Evolutionary conservation across 306 rosid genomes (phyloP).

Genomic region (Medicago truncatula): MtrunA17r5.0-ANR NC_053046.1:6487001-6487500

Average conservation of each 20-base stretch:
- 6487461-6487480: conserved; percentile 66
- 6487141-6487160: not conserved
- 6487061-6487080: no score
- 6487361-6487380: conserved; percentile 67
- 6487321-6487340: conserved; percentile 33
- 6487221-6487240: not conserved
- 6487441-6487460: conserved; percentile 69
- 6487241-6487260: conserved; percentile 5
- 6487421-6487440: conserved; percentile 80
- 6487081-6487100: not conserved
- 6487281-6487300: conserved; percentile 29
- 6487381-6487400: conserved; percentile 93
- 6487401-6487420: conserved; percentile 88
- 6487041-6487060: no score
- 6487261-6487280: not conserved
- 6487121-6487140: not conserved
- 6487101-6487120: not conserved
- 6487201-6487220: not conserved
- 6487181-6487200: not conserved
- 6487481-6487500: conserved; percentile 65
- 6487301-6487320: conserved; percentile 22
- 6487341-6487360: conserved; percentile 36
- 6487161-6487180: conserved; percentile 23
- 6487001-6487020: no score
- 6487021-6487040: no score